Conservation (phyloP, 208 protist genomes). For the Trypanosomatidae sp. region DNA sequence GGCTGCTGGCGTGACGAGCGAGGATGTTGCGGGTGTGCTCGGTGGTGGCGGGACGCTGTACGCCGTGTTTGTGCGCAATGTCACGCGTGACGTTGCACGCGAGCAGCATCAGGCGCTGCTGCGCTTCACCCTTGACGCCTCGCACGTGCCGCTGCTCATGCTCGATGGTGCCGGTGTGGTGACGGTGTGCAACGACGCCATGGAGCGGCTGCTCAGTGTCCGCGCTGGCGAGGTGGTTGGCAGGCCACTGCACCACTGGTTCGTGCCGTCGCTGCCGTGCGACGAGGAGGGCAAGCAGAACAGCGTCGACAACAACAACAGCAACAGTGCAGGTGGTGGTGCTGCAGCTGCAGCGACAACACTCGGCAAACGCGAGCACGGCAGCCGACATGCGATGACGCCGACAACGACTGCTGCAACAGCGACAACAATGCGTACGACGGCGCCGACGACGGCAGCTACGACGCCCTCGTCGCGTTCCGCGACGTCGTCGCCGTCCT, state of each 20-base stretch:
- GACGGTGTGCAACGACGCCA: not conserved
- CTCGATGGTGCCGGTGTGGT: conserved; percentile 5
- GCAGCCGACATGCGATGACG: too few species aligned
- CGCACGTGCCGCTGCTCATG: conserved; percentile 5
- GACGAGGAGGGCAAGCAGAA: too few species aligned
- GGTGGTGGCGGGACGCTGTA: not conserved
- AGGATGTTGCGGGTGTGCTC: not conserved
- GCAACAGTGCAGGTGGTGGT: too few species aligned
- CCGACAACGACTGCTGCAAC: too few species aligned
- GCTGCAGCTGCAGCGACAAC: too few species aligned
- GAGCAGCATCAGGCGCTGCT: not conserved
- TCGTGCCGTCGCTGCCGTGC: not conserved
- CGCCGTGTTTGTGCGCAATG: not conserved
- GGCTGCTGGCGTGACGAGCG: not conserved
- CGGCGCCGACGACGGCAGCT: too few species aligned
- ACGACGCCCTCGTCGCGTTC: too few species aligned
- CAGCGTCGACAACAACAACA: too few species aligned
- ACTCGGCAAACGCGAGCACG: too few species aligned
- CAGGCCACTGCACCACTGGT: not conserved
- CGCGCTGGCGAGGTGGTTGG: not conserved
- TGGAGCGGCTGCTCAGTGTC: not conserved
- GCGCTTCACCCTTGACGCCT: conserved; percentile 2
- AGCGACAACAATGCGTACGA: too few species aligned
- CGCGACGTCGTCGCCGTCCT: too few species aligned
- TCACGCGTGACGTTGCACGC: not conserved